Evolutionary conservation across 352 stramenopile species (phyloP).

Genomic region (Thalassiosira sp.): DNA sequence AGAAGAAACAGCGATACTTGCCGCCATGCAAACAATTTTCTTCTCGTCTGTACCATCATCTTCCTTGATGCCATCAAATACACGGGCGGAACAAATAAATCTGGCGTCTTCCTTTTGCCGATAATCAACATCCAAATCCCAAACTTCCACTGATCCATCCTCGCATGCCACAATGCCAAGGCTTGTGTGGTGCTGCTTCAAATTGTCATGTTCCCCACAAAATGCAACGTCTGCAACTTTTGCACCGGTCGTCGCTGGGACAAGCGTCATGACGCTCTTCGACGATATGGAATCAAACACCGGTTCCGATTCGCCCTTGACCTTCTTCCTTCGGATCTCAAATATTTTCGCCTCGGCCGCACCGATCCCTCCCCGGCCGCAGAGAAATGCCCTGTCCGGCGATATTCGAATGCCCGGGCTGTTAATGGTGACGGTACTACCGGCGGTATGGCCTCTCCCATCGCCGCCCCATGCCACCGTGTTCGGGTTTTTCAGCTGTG

Average conservation of each 20-base stretch:
- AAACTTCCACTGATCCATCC: constrained; percentile 9
- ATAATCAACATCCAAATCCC: constrained; percentile 16
- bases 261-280: constrained; percentile 15
- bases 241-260: neutral
- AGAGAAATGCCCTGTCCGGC: constrained; percentile 8
- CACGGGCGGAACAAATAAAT: neutral
- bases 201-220: neutral
- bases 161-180: constrained; percentile 4
- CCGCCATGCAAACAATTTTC: constrained; percentile 6
- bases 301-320: constrained; percentile 15
- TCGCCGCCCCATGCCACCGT: constrained; percentile 11
- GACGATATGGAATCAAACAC: constrained; percentile 12
- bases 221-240: constrained; percentile 10
- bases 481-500: constrained; percentile 1
- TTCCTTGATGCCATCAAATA: neutral
- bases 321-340: constrained; percentile 4
- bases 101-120: constrained; percentile 1
- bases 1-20: neutral
- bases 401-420: neutral
- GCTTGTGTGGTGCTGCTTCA: too few relatives aligned
- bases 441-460: neutral
- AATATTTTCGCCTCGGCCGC: constrained; percentile 11
- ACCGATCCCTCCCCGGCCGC: neutral
- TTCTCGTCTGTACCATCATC: neutral
- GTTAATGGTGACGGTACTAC: neutral